These are phyloP conservation scores for Globisporangium nunn DNA, from an alignment of 352 stramenopile genomes.

Conservation along the genomic window DNA sequence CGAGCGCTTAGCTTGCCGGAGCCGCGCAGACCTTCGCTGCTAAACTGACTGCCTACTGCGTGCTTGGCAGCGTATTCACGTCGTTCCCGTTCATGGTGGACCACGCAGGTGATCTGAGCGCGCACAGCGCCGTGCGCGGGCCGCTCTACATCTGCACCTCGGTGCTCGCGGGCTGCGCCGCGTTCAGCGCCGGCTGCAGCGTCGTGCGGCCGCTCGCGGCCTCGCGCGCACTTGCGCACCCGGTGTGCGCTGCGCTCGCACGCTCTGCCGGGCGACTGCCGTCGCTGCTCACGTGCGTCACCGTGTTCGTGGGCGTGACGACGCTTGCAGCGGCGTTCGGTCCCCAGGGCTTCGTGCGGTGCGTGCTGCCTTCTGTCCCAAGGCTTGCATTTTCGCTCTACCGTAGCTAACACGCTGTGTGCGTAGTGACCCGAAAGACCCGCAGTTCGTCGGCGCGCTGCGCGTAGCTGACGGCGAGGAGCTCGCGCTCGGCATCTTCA, in stretches of 20 bases:
- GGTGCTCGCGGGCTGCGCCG: constrained; percentile 39
- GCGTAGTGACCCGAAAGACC: constrained; percentile 55
- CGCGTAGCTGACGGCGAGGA: constrained; percentile 64
- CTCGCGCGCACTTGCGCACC: constrained; percentile 11
- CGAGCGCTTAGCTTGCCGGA: no score
- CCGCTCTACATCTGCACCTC: constrained; percentile 58
- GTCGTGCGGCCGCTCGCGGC: constrained; percentile 14
- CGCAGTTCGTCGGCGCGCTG: constrained; percentile 56
- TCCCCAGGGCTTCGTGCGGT: constrained; percentile 62
- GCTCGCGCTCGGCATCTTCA: constrained; percentile 59
- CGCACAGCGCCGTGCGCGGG: constrained; percentile 24
- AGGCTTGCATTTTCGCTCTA: no score
- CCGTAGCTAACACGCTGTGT: no score
- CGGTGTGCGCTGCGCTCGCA: constrained; percentile 7
- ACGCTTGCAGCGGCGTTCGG: constrained; percentile 38
- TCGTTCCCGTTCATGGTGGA: constrained; percentile 88
- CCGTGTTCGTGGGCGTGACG: constrained; percentile 31
- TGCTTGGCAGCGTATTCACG: constrained; percentile 58
- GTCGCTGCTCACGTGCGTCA: constrained; percentile 24
- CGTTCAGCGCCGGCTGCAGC: constrained; percentile 46
- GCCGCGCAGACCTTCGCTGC: no score
- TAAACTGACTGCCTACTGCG: no score
- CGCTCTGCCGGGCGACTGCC: constrained; percentile 16
- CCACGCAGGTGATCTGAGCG: constrained; percentile 70
- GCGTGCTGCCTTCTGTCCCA: background rate